Percentiles rank a stretch among this genome's conserved stretches.
phyloP scores from a whole-genome alignment of 2,329 filamentous ascomycete genomes.

The Phaeosphaeriaceae sp. region DNA sequence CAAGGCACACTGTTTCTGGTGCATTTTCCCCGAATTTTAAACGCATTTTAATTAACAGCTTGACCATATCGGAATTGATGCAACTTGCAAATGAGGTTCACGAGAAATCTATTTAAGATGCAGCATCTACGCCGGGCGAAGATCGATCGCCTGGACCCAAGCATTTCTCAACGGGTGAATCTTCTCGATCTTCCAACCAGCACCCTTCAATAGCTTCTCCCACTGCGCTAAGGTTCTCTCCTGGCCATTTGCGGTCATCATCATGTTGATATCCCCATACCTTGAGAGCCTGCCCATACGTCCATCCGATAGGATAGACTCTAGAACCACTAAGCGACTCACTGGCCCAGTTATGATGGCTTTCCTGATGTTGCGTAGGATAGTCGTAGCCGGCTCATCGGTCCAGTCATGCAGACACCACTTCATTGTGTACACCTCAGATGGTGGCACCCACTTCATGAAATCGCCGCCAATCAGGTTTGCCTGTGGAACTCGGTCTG shows the following conservation, averaged over 20 bases:
- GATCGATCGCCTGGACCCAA: constrained; percentile 31
- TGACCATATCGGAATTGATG: too few species aligned
- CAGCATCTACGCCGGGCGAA: too few species aligned
- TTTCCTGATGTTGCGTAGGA: constrained; percentile 40
- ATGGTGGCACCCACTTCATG: constrained; percentile 41
- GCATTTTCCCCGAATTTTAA: too few species aligned
- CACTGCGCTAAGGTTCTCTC: constrained; percentile 44
- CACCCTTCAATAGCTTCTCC: constrained; percentile 29
- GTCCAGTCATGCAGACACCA: constrained; percentile 55
- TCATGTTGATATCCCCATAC: constrained; percentile 54
- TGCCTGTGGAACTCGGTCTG: too few species aligned
- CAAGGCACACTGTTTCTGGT: too few species aligned
- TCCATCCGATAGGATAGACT: constrained; percentile 46
- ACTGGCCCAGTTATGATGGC: constrained; percentile 41
- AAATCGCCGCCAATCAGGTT: constrained; percentile 47
- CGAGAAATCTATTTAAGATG: too few species aligned
- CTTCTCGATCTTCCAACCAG: constrained; percentile 38
- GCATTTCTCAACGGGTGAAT: constrained; percentile 24
- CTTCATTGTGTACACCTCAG: constrained; percentile 46
- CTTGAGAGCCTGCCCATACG: constrained; percentile 37
- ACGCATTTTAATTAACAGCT: too few species aligned
- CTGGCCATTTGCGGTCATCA: constrained; percentile 42
- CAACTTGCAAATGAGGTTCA: too few species aligned
- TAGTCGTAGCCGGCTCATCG: constrained; percentile 39
- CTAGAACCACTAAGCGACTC: too few species aligned